A percentile compares a stretch with the other conserved stretches of the same genome.
Conservation (phyloP, 2,329 filamentous ascomycete genomes). For the Cryphonectria carpinicola region DNA sequence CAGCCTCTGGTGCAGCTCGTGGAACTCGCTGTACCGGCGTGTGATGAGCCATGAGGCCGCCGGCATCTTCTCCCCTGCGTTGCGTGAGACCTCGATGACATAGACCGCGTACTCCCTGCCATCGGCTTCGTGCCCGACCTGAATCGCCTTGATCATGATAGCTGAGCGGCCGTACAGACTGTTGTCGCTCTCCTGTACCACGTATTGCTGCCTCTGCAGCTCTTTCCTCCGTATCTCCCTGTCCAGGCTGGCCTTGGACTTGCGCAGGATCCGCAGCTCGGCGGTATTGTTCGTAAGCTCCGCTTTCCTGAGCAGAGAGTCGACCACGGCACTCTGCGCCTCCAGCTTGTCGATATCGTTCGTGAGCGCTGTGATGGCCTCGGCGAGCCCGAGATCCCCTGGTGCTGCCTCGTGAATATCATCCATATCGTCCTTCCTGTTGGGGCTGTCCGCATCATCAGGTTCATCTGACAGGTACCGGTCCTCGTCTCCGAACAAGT, state of each 20-base stretch:
- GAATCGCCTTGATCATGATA: slow-evolving; percentile 87
- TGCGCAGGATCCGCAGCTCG: slow-evolving; percentile 87
- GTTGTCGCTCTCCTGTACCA: slow-evolving; percentile 96
- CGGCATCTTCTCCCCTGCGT: slow-evolving; percentile 93
- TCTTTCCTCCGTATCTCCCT: slow-evolving; percentile 93
- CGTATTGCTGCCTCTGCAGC: slow-evolving; percentile 94
- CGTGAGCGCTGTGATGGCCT: slow-evolving; percentile 87
- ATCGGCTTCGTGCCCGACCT: slow-evolving; percentile 89
- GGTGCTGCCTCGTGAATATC: slow-evolving; percentile 93
- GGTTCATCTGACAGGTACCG: slow-evolving; percentile 85
- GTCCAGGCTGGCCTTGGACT: slow-evolving; percentile 91
- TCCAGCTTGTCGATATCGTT: slow-evolving; percentile 87
- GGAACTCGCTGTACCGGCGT: slow-evolving; percentile 95
- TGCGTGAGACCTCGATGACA: slow-evolving; percentile 86
- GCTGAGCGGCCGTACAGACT: slow-evolving; percentile 91
- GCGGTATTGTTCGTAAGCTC: slow-evolving; percentile 97
- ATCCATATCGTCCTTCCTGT: slow-evolving; percentile 67
- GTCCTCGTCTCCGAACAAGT: slow-evolving; percentile 88
- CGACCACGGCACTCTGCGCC: slow-evolving; percentile 87
- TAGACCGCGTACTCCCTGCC: slow-evolving; percentile 94
- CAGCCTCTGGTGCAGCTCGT: slow-evolving; percentile 89
- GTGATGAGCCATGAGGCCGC: slow-evolving; percentile 93
- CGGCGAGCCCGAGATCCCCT: slow-evolving; percentile 88
- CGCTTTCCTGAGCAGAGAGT: slow-evolving; percentile 89
- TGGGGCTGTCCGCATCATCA: slow-evolving; percentile 67